Conservation (phyloP, 129 eudicot genomes). For the Escallonia rubra region DNA sequence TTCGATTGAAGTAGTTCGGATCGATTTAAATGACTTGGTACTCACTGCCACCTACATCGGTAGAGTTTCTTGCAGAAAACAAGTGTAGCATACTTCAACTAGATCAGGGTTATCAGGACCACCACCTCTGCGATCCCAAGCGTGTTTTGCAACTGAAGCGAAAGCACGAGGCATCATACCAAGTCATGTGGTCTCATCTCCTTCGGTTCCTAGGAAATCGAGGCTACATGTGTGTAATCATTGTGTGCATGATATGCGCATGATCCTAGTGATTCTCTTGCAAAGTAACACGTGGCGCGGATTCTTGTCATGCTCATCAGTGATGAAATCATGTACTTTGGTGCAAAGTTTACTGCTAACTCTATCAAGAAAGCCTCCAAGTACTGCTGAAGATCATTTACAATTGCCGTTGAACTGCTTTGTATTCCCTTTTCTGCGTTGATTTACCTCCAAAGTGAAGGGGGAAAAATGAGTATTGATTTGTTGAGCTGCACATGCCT, state of each 20-base stretch:
- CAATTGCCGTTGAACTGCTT: too few species aligned
- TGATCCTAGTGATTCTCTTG: constrained; percentile 5
- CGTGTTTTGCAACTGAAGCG: neutral
- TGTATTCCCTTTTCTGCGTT: too few species aligned
- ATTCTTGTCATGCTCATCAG: neutral
- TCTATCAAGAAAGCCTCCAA: neutral
- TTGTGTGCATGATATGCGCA: constrained; percentile 12
- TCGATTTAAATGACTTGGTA: too few species aligned
- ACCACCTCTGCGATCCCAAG: neutral
- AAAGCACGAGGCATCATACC: neutral
- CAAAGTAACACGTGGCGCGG: neutral
- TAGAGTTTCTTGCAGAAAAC: too few species aligned
- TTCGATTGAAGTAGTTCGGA: too few species aligned
- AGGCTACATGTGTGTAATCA: neutral
- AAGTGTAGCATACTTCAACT: too few species aligned
- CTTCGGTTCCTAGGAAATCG: neutral
- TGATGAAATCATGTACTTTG: constrained; percentile 2
- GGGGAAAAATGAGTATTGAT: too few species aligned
- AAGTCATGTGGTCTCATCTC: neutral
- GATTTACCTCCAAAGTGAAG: too few species aligned
- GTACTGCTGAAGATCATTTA: neutral
- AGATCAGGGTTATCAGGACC: too few species aligned
- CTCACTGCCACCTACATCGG: too few species aligned
- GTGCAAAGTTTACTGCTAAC: neutral
- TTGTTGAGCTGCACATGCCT: neutral